Evolutionary conservation across 2,329 filamentous ascomycete species (phyloP).

Genomic region (Akanthomyces dipterigenus): DNA sequence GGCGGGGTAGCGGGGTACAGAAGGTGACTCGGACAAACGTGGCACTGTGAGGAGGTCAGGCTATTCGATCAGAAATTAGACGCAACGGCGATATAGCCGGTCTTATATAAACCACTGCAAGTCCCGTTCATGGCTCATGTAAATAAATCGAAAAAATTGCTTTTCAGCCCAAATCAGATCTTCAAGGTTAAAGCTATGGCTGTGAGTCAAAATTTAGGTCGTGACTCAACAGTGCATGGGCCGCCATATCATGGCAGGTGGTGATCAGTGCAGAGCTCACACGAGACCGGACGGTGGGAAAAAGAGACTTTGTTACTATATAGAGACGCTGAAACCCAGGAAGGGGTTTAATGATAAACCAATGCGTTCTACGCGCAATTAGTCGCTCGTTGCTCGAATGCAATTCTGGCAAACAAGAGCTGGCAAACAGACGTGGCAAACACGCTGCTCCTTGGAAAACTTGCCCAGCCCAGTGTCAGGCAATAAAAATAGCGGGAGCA

Average conservation of each 20-base stretch:
- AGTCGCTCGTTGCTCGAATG: neutral
- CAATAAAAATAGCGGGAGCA: slow-evolving; percentile 6
- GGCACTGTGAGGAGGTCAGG: neutral
- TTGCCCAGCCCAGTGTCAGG: neutral
- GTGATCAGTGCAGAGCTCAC: neutral
- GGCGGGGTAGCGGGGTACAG: slow-evolving; percentile 12
- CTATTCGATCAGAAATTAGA: neutral
- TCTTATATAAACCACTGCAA: neutral
- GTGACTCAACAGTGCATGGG: slow-evolving; percentile 6
- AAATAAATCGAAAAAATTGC: neutral
- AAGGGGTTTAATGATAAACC: neutral
- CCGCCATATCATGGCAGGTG: neutral
- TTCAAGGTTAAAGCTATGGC: neutral
- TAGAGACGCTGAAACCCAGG: no score
- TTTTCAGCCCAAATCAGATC: neutral
- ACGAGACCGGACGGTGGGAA: neutral
- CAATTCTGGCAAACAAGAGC: neutral
- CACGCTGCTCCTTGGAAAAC: no score
- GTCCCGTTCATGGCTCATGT: neutral
- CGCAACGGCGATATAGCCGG: neutral
- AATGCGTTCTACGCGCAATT: neutral
- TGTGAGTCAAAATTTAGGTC: slow-evolving; percentile 3
- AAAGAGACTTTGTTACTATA: no score
- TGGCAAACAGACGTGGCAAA: no score
- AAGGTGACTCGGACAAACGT: slow-evolving; percentile 7